Evolutionary conservation across 768 basidiomycete genomes (phyloP).

Genomic region (Leccinum imitatum): DNA sequence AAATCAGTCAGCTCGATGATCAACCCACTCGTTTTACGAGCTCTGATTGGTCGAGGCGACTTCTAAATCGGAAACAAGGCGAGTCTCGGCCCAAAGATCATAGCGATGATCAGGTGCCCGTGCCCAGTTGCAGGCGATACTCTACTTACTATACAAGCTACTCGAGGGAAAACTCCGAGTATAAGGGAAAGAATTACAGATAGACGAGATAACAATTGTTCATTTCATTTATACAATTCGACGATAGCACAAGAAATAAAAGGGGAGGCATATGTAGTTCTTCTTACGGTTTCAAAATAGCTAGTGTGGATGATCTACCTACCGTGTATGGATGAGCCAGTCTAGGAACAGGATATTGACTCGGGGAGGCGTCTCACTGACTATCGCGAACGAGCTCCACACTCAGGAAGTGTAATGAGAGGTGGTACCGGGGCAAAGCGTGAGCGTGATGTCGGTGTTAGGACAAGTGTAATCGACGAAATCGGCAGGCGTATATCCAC

Average conservation of each 20-base stretch:
- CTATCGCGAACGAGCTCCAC: not conserved
- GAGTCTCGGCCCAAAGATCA: not conserved
- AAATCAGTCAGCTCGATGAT: no score
- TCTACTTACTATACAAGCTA: not conserved
- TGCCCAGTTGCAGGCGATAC: no score
- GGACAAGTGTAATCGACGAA: constrained; percentile 30
- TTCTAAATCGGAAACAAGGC: not conserved
- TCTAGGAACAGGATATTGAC: not conserved
- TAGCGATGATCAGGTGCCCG: not conserved
- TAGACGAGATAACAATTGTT: not conserved
- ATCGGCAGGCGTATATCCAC: constrained; percentile 22
- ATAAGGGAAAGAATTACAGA: not conserved
- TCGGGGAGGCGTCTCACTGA: not conserved
- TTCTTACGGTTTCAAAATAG: not conserved
- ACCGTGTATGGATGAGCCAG: not conserved
- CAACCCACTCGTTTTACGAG: not conserved
- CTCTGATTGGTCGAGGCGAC: not conserved
- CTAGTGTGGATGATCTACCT: not conserved
- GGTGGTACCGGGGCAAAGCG: constrained; percentile 25
- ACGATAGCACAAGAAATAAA: not conserved
- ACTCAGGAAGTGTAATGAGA: not conserved
- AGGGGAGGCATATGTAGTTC: not conserved
- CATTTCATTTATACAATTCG: not conserved
- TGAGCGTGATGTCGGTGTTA: constrained; percentile 30
- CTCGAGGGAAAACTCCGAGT: not conserved